These are phyloP conservation scores for Cercospora sojina DNA, from an alignment of 2,329 filamentous ascomycete genomes.

Conservation along the genomic window DNA sequence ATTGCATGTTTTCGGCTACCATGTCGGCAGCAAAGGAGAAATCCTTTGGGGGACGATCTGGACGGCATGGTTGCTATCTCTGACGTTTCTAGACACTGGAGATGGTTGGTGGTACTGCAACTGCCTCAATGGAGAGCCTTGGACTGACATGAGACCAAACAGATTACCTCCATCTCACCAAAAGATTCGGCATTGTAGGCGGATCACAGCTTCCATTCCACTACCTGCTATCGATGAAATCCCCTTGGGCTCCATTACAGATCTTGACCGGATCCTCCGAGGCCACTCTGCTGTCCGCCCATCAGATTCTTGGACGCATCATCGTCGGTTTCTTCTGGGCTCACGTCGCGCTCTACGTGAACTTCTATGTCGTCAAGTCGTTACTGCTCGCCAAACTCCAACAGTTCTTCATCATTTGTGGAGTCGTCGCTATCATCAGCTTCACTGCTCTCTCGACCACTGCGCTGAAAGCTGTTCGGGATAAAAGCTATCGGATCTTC, in stretches of 20 bases:
- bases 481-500: constrained; percentile 53
- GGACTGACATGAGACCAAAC: not conserved
- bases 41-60: constrained; percentile 51
- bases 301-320: constrained; percentile 59
- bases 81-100: constrained; percentile 53
- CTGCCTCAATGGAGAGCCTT: not conserved
- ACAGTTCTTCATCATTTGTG: constrained; percentile 59
- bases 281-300: constrained; percentile 55
- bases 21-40: constrained; percentile 51
- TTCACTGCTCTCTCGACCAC: constrained; percentile 50
- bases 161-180: constrained; percentile 65
- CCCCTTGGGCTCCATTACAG: constrained; percentile 53
- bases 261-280: constrained; percentile 55
- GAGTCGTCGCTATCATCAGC: constrained; percentile 49
- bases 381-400: constrained; percentile 55
- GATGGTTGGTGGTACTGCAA: constrained; percentile 48
- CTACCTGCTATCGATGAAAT: constrained; percentile 56
- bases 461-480: constrained; percentile 49
- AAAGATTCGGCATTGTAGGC: constrained; percentile 59
- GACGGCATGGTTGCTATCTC: constrained; percentile 53
- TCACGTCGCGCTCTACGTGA: constrained; percentile 57
- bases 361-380: constrained; percentile 55
- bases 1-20: constrained; percentile 37
- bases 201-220: constrained; percentile 61
- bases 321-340: constrained; percentile 51